Evolutionary conservation across 257 asterid genomes (phyloP).

Genomic region (Plectranthus barbatus): DNA sequence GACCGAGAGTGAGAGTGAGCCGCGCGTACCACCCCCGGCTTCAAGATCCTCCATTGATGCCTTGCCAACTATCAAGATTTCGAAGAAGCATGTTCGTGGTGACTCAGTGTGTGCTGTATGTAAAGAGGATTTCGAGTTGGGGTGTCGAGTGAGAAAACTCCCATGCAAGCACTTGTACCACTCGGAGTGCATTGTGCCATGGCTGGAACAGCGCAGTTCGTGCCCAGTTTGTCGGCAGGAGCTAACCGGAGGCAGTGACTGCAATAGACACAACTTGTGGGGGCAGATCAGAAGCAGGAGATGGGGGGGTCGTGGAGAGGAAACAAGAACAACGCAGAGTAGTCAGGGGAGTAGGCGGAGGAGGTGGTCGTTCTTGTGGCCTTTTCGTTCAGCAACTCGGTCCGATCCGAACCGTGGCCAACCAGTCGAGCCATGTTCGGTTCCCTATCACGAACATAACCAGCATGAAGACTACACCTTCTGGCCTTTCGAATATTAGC

Average conservation of each 20-base stretch:
- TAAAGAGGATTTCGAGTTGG: conserved; percentile 69
- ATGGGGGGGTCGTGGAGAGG: conserved; percentile 26
- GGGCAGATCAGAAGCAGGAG: conserved; percentile 37
- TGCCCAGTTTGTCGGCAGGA: conserved; percentile 91
- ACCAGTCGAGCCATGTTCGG: conserved; percentile 44
- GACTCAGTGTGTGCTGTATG: conserved; percentile 81
- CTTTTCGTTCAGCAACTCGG: conserved; percentile 57
- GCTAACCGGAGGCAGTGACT: conserved; percentile 18
- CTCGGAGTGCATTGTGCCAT: conserved; percentile 75
- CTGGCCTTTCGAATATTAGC: conserved; percentile 67
- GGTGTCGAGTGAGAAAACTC: conserved; percentile 53
- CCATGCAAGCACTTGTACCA: conserved; percentile 86
- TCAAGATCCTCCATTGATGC: conserved; percentile 63
- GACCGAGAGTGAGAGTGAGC: conserved; percentile 29
- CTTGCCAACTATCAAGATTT: conserved; percentile 63
- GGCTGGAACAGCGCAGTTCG: conserved; percentile 70
- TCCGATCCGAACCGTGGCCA: conserved; percentile 29
- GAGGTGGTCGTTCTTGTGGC: conserved; percentile 86
- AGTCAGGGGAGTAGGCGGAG: conserved; percentile 40
- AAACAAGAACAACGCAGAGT: conserved; percentile 19
- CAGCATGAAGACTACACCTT: conserved; percentile 45
- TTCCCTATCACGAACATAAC: conserved; percentile 37
- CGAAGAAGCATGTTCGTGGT: conserved; percentile 62
- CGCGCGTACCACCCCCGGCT: conserved; percentile 65
- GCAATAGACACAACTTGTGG: conserved; percentile 26